Conservation (phyloP, 1,284 basidiomycete genomes). For the Irpex rosettiformis region DNA sequence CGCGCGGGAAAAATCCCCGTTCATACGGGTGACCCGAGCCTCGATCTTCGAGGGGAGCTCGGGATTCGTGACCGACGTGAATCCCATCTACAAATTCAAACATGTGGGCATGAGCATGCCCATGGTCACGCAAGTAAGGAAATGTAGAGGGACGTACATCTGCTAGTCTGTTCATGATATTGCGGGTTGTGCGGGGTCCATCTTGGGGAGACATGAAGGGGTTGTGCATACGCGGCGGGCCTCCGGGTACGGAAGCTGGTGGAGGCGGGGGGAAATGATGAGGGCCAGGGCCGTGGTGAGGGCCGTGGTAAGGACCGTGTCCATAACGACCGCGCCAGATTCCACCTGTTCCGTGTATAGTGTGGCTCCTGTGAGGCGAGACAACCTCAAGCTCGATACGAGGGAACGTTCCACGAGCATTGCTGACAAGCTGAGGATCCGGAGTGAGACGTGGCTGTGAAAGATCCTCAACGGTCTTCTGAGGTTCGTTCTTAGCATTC, state of each 20-base stretch:
- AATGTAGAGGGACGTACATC: slow-evolving; percentile 17
- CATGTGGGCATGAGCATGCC: slow-evolving; percentile 13
- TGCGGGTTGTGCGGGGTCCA: slow-evolving; percentile 15
- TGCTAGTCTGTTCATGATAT: slow-evolving; percentile 21
- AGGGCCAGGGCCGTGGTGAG: background rate
- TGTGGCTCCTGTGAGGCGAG: slow-evolving; percentile 24
- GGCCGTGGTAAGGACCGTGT: background rate
- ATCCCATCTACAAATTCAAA: slow-evolving; percentile 58
- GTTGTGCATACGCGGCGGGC: slow-evolving; percentile 7
- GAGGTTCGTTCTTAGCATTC: slow-evolving; percentile 4
- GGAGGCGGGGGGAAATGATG: background rate
- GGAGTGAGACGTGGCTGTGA: background rate
- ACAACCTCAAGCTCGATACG: slow-evolving; percentile 58
- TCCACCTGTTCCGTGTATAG: slow-evolving; percentile 22
- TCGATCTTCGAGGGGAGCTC: slow-evolving; percentile 49
- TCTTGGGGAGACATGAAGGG: slow-evolving; percentile 6
- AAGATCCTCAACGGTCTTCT: background rate
- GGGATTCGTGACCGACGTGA: slow-evolving; percentile 53
- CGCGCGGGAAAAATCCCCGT: slow-evolving; percentile 41
- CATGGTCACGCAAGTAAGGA: slow-evolving; percentile 4
- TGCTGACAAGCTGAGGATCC: slow-evolving; percentile 47
- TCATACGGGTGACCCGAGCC: slow-evolving; percentile 40
- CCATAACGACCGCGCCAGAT: background rate
- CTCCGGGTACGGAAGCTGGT: slow-evolving; percentile 1
- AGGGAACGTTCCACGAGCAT: slow-evolving; percentile 55